Base-by-base conservation (phyloP, 371 early-diverging fungal genomes). In the Saksenaea vasiformis region DNA sequence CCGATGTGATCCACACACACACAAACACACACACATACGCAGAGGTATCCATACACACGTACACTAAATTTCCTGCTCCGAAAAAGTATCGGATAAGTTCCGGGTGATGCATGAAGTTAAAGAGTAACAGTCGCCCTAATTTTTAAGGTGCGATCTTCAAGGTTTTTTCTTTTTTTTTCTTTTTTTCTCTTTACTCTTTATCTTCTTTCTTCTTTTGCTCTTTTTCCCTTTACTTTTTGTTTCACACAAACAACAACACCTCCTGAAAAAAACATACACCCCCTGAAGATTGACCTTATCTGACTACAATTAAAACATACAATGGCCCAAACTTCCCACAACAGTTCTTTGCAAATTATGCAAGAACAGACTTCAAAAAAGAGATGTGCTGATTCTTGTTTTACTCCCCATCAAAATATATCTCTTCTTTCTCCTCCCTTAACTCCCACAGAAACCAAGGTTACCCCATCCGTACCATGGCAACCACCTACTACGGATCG, bases 261-360 rank as follows among this genome's bases (percentile, higher is more conserved):
- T 31, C n/a, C 58, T 38, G 17, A 36, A 22, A 36, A 41, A 51
- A 28, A 14, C 27, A 41, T 37, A n/a, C 54, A 8, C 60, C 51
- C 39, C 41, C 39, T 55, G 28, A 38, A 35, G 35, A 39, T 60
- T 60, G 57, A 57, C 34, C 47, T 60, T 43, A 31, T 34, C 34
- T 43, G 47, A 34, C 51, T 47, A 15, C 19, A 36, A 19, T 19
- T 36, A 62, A 54, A 39, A 54, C 44, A 61, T 15, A 62, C 37
- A 41, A 62, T 62, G 53, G 53, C 61, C 28, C 31, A 47, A 60
- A n/a, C 47, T 61, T 47, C 37, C 61, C 47, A 61, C 61, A 53
- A 24, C 35, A 39, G 41, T 39, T 1, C 51, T 53, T n/a, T 38
- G 53, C 51, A 22, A 47, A 47, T 34, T 31, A 36, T 22, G 53